Base-by-base conservation (phyloP, 179 eudicot genomes). In the Heliamphora ciliata region DNA sequence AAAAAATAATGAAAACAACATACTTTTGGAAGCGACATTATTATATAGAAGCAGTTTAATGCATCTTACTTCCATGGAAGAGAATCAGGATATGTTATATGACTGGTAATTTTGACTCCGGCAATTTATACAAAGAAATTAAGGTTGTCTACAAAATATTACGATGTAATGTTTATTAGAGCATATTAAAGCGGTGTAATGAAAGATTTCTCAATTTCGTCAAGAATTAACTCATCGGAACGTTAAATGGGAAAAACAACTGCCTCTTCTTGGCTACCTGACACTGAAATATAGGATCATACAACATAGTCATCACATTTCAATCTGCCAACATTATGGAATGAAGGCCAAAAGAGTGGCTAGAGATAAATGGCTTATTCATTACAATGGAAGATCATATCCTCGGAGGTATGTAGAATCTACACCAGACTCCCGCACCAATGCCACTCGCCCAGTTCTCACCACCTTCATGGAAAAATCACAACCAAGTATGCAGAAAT, bases 391-490 rank as follows among this genome's bases (percentile, higher is more conserved):
- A 83, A 93, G 91, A 73, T 92, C 64, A 47, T 83, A 95, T 68
- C 97, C 97, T 6, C 97, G 89, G 48, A 95, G 93, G 83, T 88
- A 93, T 15, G 85, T 86, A 11, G 97, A 95, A 84, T 92, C 94
- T 54, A 93, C 98, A n/a, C 98, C 93, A 0, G 97, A 95, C 80
- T 93, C 97, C 46, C 98, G 90, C 70, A 89, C 85, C 74, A 95
- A 77, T 40, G 97, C 97, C 88, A 95, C 91, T 80, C 98, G 87
- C 61, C 97, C 98, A 0, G 97, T 95, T 79, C 98, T 89, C 61
- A 97, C 98, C 86, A 93, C 98, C 97, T 95, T 84, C 77, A 82
- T 60, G 50, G 13, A 31, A 14, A 77, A 44, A 17, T 77, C 60
- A 51, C 8, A 55, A 58, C 61, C 82, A 70, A 55, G 40, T 8